A percentile compares a stretch with the other conserved stretches of the same genome.
Conservation (phyloP, 164 flowering plant species). For the Vitis rupestris region DNA sequence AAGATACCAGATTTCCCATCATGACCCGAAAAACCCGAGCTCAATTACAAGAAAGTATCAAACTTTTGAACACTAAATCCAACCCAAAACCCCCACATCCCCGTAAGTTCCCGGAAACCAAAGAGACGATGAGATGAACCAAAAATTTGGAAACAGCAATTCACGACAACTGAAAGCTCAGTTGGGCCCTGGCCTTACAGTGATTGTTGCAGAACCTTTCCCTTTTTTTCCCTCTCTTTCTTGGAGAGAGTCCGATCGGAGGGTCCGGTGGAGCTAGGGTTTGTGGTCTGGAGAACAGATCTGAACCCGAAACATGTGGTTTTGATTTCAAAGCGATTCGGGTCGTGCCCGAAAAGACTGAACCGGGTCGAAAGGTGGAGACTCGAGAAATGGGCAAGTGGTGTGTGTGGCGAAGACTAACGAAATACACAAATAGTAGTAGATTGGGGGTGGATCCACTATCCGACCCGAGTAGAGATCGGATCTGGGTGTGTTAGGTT, state of each 20-base stretch:
- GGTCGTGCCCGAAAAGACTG: constrained; percentile 20
- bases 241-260: constrained; percentile 31
- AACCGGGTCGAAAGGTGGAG: constrained; percentile 1
- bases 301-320: constrained; percentile 9
- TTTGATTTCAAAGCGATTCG: constrained; percentile 5
- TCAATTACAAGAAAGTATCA: too few species aligned
- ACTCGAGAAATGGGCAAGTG: neutral
- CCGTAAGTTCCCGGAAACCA: too few species aligned
- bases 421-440: too few species aligned
- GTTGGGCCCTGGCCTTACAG: constrained; percentile 1
- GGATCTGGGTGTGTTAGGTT: neutral
- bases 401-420: constrained; percentile 10
- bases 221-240: neutral
- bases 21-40: too few species aligned
- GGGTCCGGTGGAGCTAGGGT: constrained; percentile 37
- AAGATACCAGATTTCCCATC: too few species aligned
- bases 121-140: too few species aligned
- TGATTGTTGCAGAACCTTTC: neutral
- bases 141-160: neutral
- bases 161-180: neutral
- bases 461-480: neutral
- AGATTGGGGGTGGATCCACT: too few species aligned
- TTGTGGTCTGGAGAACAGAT: neutral
- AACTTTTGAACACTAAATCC: too few species aligned
- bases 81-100: too few species aligned